Evolutionary conservation across 2,329 filamentous ascomycete species (phyloP), one percentile per base, ranked within the genome.

Genomic region (Cytospora schulzeri): DNA sequence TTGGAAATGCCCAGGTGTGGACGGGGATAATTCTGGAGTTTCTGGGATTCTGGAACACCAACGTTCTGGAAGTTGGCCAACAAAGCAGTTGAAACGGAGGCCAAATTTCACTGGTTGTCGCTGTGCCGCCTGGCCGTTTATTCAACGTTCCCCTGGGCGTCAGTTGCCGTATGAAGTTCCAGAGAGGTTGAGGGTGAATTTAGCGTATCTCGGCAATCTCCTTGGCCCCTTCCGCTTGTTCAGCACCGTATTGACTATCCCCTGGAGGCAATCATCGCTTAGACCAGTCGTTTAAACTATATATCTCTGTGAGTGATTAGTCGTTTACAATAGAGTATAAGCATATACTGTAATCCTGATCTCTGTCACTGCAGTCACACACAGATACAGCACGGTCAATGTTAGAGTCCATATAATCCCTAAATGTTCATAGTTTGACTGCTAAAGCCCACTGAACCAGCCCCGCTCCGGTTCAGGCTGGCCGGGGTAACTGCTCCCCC

Each of bases 141-240:
- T 14, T 2, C 12, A 35, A 48, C 41, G 19, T 22, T n/a, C 9
- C 6, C 41, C 41, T 45, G 17, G 19, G 7, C 6, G 41, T 15
- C 41, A n/a, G n/a, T 7, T 15, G 19, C 41, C 19, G 38, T n/a
- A 6, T 24, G 8, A 35, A 15, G 4, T 35, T 35, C 12, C 33
- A 11, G 15, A 12, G 12, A n/a, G 33, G 33, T 35, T 35, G 45
- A 24, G n/a, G 1, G n/a, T 50, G 38, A 50, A 29, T 35, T 31
- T 56, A 62, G 60, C 60, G 60, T 35, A 62, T 56, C 60, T 62
- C 60, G 60, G 60, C 60, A 62, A 62, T 62, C 60, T 62, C 59
- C 59, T 62, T 50, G 19, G 45, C n/a, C 45, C 45, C 45, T 41
- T 19, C 38, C 38, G 9, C 15, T n/a, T 33, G 33, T 15, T 35